These are phyloP conservation scores for Chimonanthus praecox DNA, from an alignment of 164 flowering plant species.

Conservation along the genomic window DNA sequence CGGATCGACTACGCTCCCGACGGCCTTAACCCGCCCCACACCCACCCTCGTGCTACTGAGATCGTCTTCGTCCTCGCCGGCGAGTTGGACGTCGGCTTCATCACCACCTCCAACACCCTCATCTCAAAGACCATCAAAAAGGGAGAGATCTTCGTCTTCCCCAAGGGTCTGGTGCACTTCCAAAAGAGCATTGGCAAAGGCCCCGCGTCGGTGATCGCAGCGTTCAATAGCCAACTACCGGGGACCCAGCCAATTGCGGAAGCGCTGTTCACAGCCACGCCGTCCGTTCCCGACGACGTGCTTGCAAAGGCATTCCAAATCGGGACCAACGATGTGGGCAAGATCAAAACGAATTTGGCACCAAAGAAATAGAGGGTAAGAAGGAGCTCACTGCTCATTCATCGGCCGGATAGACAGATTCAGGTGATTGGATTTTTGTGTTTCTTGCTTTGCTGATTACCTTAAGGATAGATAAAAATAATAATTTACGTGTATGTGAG, in stretches of 20 bases:
- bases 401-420: not conserved
- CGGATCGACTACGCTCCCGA: constrained; percentile 24
- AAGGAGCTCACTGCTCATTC: not conserved
- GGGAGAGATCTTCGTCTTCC: constrained; percentile 24
- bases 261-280: constrained; percentile 18
- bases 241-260: constrained; percentile 23
- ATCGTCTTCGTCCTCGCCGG: constrained; percentile 26
- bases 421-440: not conserved
- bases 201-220: constrained; percentile 23
- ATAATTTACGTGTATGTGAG: not conserved
- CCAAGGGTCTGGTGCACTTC: constrained; percentile 21
- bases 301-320: constrained; percentile 30
- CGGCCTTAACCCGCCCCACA: constrained; percentile 27
- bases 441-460: not conserved
- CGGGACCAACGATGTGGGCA: constrained; percentile 24
- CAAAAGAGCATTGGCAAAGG: constrained; percentile 20
- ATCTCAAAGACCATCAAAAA: constrained; percentile 18
- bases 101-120: constrained; percentile 22
- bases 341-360: constrained; percentile 23
- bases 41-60: constrained; percentile 24
- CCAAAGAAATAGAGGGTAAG: constrained; percentile 8
- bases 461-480: not conserved
- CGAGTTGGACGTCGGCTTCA: constrained; percentile 23
- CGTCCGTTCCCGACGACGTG: constrained; percentile 24
- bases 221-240: constrained; percentile 26